phyloP scores from a whole-genome alignment of 202 grass and related monocot species.

The Musa balbisiana region DNA sequence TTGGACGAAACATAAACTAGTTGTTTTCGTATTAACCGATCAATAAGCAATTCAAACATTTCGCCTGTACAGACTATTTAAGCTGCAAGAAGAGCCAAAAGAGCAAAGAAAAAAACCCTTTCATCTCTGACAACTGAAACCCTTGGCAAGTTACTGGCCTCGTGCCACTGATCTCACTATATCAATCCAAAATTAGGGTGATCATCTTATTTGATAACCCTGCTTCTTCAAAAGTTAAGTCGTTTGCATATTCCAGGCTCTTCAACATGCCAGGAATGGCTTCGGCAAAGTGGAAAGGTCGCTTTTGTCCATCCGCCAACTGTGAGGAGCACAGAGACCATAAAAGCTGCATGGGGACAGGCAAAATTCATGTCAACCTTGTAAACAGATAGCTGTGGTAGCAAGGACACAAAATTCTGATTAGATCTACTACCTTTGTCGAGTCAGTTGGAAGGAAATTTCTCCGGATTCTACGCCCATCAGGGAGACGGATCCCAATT shows the following conservation, averaged over 20 bases:
- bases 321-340: slow-evolving; percentile 71
- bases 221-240: slow-evolving; percentile 62
- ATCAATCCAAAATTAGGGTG: slow-evolving; percentile 60
- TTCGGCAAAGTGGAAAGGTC: slow-evolving; percentile 64
- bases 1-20: background rate
- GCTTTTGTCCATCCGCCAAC: slow-evolving; percentile 42
- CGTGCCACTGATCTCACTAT: background rate
- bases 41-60: slow-evolving; percentile 7
- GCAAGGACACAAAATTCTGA: background rate
- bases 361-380: background rate
- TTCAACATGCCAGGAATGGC: slow-evolving; percentile 47
- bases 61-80: slow-evolving; percentile 2
- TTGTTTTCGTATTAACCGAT: background rate
- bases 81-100: background rate
- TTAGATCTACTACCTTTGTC: slow-evolving; percentile 46
- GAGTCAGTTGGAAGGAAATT: slow-evolving; percentile 62
- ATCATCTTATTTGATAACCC: slow-evolving; percentile 75
- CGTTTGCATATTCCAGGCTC: slow-evolving; percentile 43
- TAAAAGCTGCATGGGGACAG: slow-evolving; percentile 39
- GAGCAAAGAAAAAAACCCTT: background rate
- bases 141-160: background rate
- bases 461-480: slow-evolving; percentile 62
- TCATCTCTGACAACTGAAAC: background rate
- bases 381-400: background rate
- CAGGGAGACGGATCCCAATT: slow-evolving; percentile 60